A percentile compares a stretch with the other conserved stretches of the same genome.
These are phyloP conservation scores for Rosellinia necatrix DNA, from an alignment of 2,329 filamentous ascomycete species.

Conservation along the genomic window DNA sequence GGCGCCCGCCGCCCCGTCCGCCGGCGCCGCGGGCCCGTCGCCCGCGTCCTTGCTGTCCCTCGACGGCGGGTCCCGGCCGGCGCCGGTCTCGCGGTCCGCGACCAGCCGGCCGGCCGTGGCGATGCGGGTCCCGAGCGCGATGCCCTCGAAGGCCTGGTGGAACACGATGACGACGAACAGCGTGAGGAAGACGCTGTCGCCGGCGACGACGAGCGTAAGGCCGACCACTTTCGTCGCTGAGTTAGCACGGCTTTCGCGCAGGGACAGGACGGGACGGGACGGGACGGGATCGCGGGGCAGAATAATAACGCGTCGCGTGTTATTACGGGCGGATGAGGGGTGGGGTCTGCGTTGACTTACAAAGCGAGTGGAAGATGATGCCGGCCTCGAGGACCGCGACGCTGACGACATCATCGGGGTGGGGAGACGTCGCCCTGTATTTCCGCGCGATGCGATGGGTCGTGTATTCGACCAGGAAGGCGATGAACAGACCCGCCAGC, in stretches of 20 bases:
- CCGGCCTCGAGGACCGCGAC: constrained; percentile 3
- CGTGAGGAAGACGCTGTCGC: constrained; percentile 3
- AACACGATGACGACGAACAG: constrained; percentile 9
- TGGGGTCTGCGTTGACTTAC: constrained; percentile 1
- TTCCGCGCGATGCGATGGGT: constrained; percentile 4
- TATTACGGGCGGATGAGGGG: no score
- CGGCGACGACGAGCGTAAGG: constrained; percentile 5
- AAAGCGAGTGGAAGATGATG: constrained; percentile 9
- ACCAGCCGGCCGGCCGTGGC: not conserved
- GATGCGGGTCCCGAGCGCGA: constrained; percentile 4
- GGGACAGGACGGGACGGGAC: no score
- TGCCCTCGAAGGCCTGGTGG: constrained; percentile 8
- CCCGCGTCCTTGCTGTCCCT: not conserved
- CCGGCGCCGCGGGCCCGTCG: not conserved
- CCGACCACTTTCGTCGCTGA: constrained; percentile 1
- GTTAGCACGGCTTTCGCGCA: no score
- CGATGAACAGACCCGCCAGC: constrained; percentile 7
- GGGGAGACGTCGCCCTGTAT: not conserved
- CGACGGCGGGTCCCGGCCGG: not conserved
- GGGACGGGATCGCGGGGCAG: no score
- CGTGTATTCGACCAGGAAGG: not conserved
- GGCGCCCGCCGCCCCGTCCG: not conserved
- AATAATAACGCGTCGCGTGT: no score
- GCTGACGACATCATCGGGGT: constrained; percentile 6
- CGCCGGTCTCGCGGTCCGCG: not conserved